These are phyloP conservation scores for Trichoderma breve DNA, from an alignment of 2,329 filamentous ascomycete species.

Conservation along the genomic window DNA sequence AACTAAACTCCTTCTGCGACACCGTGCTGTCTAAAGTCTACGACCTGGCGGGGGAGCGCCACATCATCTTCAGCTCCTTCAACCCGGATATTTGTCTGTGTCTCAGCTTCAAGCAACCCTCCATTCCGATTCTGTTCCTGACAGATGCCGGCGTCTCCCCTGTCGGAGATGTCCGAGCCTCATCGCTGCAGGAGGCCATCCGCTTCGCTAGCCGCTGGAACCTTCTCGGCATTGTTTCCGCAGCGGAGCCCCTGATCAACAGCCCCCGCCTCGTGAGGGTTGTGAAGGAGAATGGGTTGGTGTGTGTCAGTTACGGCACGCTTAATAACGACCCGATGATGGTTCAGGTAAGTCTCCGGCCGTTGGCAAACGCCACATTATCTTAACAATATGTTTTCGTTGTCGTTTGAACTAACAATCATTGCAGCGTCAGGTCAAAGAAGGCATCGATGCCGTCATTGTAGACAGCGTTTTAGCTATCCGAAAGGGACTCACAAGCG, in stretches of 20 bases:
- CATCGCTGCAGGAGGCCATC: constrained; percentile 90
- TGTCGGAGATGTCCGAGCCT: constrained; percentile 86
- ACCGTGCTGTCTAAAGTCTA: constrained; percentile 89
- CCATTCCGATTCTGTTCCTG: constrained; percentile 91
- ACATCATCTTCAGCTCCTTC: constrained; percentile 96
- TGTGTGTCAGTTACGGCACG: constrained; percentile 92
- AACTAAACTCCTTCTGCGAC: constrained; percentile 95
- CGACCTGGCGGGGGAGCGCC: constrained; percentile 74
- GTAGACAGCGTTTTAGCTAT: constrained; percentile 94
- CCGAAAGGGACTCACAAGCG: constrained; percentile 74
- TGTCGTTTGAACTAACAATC: constrained; percentile 19
- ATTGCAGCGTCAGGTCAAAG: constrained; percentile 76
- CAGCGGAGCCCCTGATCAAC: constrained; percentile 84
- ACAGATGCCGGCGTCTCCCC: constrained; percentile 80
- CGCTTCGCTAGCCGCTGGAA: constrained; percentile 96
- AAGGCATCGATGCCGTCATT: constrained; percentile 97
- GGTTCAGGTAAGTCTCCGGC: constrained; percentile 66
- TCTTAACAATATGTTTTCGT: not conserved
- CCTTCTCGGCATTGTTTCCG: constrained; percentile 82
- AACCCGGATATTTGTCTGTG: constrained; percentile 96
- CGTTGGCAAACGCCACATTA: not conserved
- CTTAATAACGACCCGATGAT: constrained; percentile 84
- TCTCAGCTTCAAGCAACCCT: constrained; percentile 94
- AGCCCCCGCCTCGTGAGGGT: constrained; percentile 86
- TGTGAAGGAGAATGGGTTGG: constrained; percentile 89